Evolutionary conservation across 1,139 yeast genomes (phyloP).

Genomic region (Taphrina deformans): DNA sequence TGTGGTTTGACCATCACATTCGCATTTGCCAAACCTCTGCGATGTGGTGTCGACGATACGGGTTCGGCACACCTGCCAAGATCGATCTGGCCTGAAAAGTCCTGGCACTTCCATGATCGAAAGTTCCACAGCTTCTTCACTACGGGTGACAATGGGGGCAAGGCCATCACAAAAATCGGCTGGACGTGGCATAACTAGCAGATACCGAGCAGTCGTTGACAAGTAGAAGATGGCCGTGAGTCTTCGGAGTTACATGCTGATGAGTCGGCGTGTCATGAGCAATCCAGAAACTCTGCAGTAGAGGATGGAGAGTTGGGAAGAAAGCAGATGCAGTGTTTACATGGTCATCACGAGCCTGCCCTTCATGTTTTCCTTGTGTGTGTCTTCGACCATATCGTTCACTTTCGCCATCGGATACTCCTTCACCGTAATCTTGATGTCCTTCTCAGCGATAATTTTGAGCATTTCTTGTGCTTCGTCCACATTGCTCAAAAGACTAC

Average conservation of each 20-base stretch:
- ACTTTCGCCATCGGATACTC: constrained; percentile 1
- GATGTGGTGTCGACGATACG: background rate
- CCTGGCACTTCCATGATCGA: background rate
- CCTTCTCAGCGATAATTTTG: background rate
- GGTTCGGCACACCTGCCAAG: background rate
- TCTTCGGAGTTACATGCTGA: too few species aligned
- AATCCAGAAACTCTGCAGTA: too few species aligned
- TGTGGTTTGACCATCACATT: background rate
- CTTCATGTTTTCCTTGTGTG: constrained; percentile 11
- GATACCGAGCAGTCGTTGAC: background rate
- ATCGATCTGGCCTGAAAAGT: background rate
- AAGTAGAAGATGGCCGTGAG: background rate
- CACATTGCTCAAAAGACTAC: constrained; percentile 1
- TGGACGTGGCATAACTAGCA: background rate
- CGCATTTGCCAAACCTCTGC: background rate
- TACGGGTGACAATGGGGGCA: background rate
- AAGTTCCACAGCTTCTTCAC: background rate
- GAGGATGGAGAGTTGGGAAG: too few species aligned
- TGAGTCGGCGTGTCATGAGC: too few species aligned
- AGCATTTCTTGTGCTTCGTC: constrained; percentile 22
- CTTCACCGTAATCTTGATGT: constrained; percentile 12
- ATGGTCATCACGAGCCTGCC: constrained; percentile 13
- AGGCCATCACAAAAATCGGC: background rate
- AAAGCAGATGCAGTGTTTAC: background rate
- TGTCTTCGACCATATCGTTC: constrained; percentile 9